A percentile compares a stretch with the other conserved stretches of the same genome.
phyloP scores from a whole-genome alignment of 768 basidiomycete species.

The Cyclocybe cylindracea region DNA sequence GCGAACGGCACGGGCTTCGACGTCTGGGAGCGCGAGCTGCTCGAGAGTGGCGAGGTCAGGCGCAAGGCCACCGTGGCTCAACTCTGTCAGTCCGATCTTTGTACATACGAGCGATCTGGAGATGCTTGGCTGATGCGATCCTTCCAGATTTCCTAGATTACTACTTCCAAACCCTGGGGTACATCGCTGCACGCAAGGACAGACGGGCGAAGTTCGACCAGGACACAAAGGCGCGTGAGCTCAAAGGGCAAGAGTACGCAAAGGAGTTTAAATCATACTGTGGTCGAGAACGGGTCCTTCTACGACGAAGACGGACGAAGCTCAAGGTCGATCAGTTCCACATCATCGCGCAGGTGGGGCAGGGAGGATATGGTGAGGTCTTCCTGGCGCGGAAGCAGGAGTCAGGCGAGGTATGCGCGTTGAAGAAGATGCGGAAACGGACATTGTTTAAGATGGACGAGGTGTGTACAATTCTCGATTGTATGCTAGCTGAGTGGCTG shows the following conservation, averaged over 20 bases:
- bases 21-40: conserved; percentile 83
- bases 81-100: conserved; percentile 64
- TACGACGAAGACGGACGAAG: conserved; percentile 92
- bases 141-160: conserved; percentile 91
- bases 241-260: conserved; percentile 55
- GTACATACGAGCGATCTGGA: conserved; percentile 3
- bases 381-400: conserved; percentile 95
- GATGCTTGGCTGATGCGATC: background rate
- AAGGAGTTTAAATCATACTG: conserved; percentile 93
- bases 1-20: conserved; percentile 59
- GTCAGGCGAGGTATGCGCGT: conserved; percentile 92
- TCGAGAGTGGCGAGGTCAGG: conserved; percentile 86
- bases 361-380: conserved; percentile 98
- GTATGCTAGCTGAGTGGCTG: background rate
- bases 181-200: conserved; percentile 83
- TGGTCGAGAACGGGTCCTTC: conserved; percentile 88
- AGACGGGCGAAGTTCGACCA: conserved; percentile 80
- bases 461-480: conserved; percentile 39
- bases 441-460: conserved; percentile 99
- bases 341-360: conserved; percentile 97
- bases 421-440: conserved; percentile 96
- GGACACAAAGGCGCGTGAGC: conserved; percentile 72
- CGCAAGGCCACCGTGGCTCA: conserved; percentile 97
- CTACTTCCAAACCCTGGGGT: conserved; percentile 94
- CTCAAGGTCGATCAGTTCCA: conserved; percentile 94